Conservation (phyloP, 2,329 filamentous ascomycete species). For the Ploettnerulaceae sp. region DNA sequence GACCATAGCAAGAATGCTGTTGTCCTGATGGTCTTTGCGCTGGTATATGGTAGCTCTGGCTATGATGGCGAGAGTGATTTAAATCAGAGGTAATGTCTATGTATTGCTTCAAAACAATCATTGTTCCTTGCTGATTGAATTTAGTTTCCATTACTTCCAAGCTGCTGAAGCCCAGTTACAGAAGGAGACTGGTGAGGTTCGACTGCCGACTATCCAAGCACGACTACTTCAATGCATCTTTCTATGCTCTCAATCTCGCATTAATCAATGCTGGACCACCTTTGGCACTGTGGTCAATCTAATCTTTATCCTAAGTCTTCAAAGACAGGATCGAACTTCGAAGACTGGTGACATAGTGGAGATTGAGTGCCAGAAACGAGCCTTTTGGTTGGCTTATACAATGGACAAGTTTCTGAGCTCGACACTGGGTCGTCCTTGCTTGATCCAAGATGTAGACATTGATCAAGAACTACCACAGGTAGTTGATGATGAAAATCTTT, state of each 20-base stretch:
- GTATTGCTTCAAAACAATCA: background rate
- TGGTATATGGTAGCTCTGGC: constrained; percentile 34
- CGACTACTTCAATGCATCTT: constrained; percentile 54
- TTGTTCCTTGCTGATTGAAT: background rate
- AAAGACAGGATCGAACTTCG: constrained; percentile 31
- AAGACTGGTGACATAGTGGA: constrained; percentile 35
- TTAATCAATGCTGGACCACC: constrained; percentile 56
- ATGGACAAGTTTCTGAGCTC: constrained; percentile 60
- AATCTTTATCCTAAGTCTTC: constrained; percentile 42
- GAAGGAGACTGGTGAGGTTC: constrained; percentile 48
- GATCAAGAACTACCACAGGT: constrained; percentile 54
- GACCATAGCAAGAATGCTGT: constrained; percentile 42
- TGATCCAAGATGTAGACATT: constrained; percentile 59
- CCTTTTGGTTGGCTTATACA: constrained; percentile 59
- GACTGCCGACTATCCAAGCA: constrained; percentile 52
- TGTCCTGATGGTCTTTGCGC: constrained; percentile 44
- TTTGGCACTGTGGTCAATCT: constrained; percentile 54
- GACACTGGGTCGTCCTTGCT: constrained; percentile 54
- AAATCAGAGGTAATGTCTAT: constrained; percentile 7
- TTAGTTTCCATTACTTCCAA: constrained; percentile 37
- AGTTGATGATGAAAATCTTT: constrained; percentile 54
- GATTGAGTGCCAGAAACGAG: constrained; percentile 49
- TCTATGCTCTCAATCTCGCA: constrained; percentile 51
- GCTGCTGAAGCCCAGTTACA: constrained; percentile 39
- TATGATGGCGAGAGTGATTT: constrained; percentile 1